phyloP scores from a whole-genome alignment of 106 monocot species.

The Allium fistulosum region DNA sequence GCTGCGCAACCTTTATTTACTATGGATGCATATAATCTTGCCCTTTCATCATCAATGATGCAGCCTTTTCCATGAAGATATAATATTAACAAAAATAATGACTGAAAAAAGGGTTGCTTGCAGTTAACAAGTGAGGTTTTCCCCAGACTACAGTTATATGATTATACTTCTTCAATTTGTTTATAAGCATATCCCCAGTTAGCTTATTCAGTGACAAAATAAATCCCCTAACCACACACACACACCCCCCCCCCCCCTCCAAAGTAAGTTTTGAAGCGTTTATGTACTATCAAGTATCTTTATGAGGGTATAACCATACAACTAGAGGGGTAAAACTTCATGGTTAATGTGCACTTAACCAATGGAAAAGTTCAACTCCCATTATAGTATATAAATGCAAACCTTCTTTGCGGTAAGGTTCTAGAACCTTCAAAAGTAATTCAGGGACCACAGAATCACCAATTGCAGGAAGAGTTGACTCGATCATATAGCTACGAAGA shows the following conservation, averaged over 20 bases:
- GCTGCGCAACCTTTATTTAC: slow-evolving; percentile 65
- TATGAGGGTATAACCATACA: too few species aligned
- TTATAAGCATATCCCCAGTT: too few species aligned
- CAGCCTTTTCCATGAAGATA: slow-evolving; percentile 33
- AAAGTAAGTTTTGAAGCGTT: too few species aligned
- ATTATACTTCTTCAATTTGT: too few species aligned
- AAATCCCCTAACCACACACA: neutral
- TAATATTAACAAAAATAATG: neutral
- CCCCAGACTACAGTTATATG: too few species aligned
- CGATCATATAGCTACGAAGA: slow-evolving; percentile 83
- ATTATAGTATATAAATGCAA: slow-evolving; percentile 2
- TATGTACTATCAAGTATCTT: too few species aligned
- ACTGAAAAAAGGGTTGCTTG: neutral
- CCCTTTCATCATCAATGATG: slow-evolving; percentile 82
- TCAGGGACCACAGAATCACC: slow-evolving; percentile 93
- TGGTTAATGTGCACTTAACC: neutral
- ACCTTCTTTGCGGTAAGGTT: slow-evolving; percentile 89
- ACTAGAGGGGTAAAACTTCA: too few species aligned
- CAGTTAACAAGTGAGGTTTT: too few species aligned
- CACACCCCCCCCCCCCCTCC: too few species aligned
- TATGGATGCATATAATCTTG: slow-evolving; percentile 60
- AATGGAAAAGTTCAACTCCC: neutral
- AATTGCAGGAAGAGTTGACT: slow-evolving; percentile 60
- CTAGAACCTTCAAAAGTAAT: slow-evolving; percentile 89
- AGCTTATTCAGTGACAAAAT: neutral